Percentiles rank a stretch among this genome's conserved stretches.
These are phyloP conservation scores for Fusarium sp. DNA, from an alignment of 2,329 filamentous ascomycete species.

Conservation along the genomic window DNA sequence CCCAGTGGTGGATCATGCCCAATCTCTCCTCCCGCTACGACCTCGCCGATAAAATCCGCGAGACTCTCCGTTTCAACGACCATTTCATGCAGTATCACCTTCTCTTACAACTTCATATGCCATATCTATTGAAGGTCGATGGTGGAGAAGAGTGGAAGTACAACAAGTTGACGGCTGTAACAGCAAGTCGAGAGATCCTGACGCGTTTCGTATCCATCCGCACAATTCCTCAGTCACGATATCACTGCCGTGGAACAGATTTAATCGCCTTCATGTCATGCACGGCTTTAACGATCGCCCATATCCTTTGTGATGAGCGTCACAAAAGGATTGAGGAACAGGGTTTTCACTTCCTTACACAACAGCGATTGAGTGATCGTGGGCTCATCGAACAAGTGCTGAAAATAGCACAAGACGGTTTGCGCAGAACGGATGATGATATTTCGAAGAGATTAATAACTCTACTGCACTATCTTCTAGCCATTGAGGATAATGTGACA, in stretches of 20 bases:
- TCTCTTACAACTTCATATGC: constrained; percentile 64
- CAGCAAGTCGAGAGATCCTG: constrained; percentile 63
- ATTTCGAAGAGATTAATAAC: constrained; percentile 53
- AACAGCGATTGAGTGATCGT: constrained; percentile 57
- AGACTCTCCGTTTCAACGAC: constrained; percentile 53
- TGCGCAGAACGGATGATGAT: constrained; percentile 51
- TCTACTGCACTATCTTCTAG: constrained; percentile 56
- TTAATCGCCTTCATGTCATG: constrained; percentile 62
- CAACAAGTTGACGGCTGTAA: constrained; percentile 58
- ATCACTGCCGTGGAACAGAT: constrained; percentile 61
- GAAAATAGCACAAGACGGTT: constrained; percentile 52
- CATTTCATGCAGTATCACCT: constrained; percentile 65
- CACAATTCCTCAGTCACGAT: constrained; percentile 51
- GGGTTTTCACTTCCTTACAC: constrained; percentile 50
- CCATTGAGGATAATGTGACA: constrained; percentile 54
- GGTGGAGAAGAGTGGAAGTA: constrained; percentile 55
- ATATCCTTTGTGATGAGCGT: constrained; percentile 53
- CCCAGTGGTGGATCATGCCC: constrained; percentile 62
- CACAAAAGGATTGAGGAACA: constrained; percentile 21
- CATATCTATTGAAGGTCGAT: constrained; percentile 60
- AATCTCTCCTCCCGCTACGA: constrained; percentile 26
- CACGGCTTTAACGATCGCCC: constrained; percentile 61
- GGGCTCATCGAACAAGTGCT: constrained; percentile 54
- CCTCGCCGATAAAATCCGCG: constrained; percentile 37
- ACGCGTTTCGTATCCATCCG: constrained; percentile 60